phyloP scores from a whole-genome alignment of 2,329 filamentous ascomycete species.

The Westerdykella aurantiaca region DNA sequence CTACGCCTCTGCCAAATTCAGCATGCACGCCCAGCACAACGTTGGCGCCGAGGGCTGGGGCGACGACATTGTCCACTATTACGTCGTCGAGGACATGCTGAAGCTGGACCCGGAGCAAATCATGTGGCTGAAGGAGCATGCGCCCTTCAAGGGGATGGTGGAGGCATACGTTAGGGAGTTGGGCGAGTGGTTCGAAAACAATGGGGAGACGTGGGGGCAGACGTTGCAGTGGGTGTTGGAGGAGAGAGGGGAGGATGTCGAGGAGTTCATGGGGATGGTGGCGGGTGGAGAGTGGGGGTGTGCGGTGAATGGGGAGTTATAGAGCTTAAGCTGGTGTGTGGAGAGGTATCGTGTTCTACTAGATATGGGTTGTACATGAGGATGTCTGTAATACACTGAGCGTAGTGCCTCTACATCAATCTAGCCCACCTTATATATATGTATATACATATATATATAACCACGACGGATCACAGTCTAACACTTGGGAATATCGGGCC shows the following conservation, averaged over 20 bases:
- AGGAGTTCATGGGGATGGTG: conserved; percentile 58
- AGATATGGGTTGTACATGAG: too few relatives aligned
- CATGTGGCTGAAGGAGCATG: conserved; percentile 52
- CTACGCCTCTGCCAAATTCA: conserved; percentile 44
- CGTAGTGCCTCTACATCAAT: too few relatives aligned
- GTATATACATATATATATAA: too few relatives aligned
- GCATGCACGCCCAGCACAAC: conserved; percentile 46
- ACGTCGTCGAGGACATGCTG: conserved; percentile 59
- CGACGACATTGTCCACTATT: conserved; percentile 59
- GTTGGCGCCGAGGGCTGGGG: conserved; percentile 58
- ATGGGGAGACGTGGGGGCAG: conserved; percentile 57
- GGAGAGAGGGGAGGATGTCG: conserved; percentile 50
- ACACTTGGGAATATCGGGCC: too few relatives aligned
- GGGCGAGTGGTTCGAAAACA: conserved; percentile 59
- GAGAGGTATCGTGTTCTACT: too few relatives aligned
- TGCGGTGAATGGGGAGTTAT: conserved; percentile 18
- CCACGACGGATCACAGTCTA: too few relatives aligned
- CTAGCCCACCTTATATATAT: too few relatives aligned
- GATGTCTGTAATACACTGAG: too few relatives aligned
- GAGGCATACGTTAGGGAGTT: conserved; percentile 48
- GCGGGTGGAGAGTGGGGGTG: conserved; percentile 68
- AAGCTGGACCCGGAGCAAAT: conserved; percentile 58
- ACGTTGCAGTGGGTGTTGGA: conserved; percentile 53
- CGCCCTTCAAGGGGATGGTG: conserved; percentile 53
- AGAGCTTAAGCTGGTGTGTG: not conserved